These are phyloP conservation scores for Terfezia boudieri DNA, from an alignment of 495 filamentous ascomycete genomes.

Conservation along the genomic window DNA sequence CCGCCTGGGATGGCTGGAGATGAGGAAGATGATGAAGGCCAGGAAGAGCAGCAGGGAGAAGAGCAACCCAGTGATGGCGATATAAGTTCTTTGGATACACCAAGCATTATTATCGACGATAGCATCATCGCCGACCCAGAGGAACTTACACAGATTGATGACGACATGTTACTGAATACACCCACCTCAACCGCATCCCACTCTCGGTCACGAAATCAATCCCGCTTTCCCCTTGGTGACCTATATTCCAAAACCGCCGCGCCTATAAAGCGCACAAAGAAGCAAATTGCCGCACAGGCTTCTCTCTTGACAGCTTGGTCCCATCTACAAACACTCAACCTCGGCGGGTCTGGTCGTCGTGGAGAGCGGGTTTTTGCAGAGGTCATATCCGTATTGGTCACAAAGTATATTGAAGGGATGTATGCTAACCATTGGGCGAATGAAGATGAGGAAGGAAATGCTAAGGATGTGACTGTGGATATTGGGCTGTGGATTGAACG, in stretches of 20 bases:
- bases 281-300: background rate
- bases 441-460: conserved; percentile 8
- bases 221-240: background rate
- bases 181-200: background rate
- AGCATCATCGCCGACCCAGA: conserved; percentile 16
- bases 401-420: conserved; percentile 12
- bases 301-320: conserved; percentile 6
- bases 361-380: conserved; percentile 19
- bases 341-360: conserved; percentile 16
- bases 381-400: conserved; percentile 17
- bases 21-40: conserved; percentile 1
- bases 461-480: conserved; percentile 2
- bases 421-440: conserved; percentile 12
- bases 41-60: background rate
- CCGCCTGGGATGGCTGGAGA: conserved; percentile 5
- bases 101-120: conserved; percentile 15
- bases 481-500: conserved; percentile 11
- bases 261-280: background rate
- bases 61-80: conserved; percentile 7
- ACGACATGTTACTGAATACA: background rate
- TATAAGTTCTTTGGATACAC: conserved; percentile 7
- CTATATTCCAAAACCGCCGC: background rate
- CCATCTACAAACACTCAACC: conserved; percentile 15
- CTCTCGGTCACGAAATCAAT: background rate
- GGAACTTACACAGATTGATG: background rate